Conservation (phyloP, 345 rosid genomes). For the Viola odorata region DNA sequence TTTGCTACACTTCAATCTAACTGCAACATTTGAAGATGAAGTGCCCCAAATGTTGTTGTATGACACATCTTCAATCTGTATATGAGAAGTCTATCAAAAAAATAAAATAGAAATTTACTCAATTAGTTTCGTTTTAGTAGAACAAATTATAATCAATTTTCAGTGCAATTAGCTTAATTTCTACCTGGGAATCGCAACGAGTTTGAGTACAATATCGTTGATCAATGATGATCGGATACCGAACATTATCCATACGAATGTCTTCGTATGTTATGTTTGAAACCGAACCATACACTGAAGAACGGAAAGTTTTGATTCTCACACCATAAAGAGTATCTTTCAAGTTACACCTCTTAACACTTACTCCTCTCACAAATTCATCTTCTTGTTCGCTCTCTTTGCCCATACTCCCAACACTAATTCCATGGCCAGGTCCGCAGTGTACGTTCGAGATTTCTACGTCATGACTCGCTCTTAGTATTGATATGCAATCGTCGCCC, state of each 20-base stretch:
- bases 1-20: conserved; percentile 16
- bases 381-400: neutral
- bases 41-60: conserved; percentile 20
- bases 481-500: conserved; percentile 55
- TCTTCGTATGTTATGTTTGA: conserved; percentile 10
- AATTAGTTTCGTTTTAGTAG: too few species aligned
- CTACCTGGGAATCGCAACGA: conserved; percentile 8
- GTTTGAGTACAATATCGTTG: conserved; percentile 31
- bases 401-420: conserved; percentile 43
- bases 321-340: conserved; percentile 22
- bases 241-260: conserved; percentile 14
- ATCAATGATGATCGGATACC: conserved; percentile 32
- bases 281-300: conserved; percentile 6
- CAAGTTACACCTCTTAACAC: conserved; percentile 14
- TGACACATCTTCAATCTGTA: conserved; percentile 13
- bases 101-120: neutral
- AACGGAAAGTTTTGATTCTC: conserved; percentile 33
- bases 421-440: conserved; percentile 50
- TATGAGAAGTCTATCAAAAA: neutral
- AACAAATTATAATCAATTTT: too few species aligned
- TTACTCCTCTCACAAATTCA: conserved; percentile 6
- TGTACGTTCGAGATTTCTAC: conserved; percentile 26
- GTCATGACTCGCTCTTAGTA: conserved; percentile 34
- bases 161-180: too few species aligned
- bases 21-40: conserved; percentile 13